Evolutionary conservation across 2,329 filamentous ascomycete genomes (phyloP), one percentile per base, ranked within the genome.

Genomic region (Juglanconis sp.): DNA sequence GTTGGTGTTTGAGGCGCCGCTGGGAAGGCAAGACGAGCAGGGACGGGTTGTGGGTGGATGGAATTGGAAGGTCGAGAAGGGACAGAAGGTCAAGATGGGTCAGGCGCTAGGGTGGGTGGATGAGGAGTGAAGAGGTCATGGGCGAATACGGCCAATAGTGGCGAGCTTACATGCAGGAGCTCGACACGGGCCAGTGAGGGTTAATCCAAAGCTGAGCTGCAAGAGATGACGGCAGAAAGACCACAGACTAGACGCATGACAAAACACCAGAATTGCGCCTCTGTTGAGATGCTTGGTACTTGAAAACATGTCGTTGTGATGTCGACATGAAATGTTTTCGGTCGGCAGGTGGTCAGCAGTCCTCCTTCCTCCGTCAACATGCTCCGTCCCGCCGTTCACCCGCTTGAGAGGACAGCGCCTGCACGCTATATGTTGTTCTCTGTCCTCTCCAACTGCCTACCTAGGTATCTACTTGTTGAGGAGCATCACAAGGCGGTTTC

Each of bases 1-100:
- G 44, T 80, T 99, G 56, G 92, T 99, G 0, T 99, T 99, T 71
- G 96, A 99, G 76, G 95, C 95, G 11, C 95, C 95, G 0, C 85
- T 87, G 57, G 84, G 86, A 1, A 87, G 84, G 73, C 80, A 79
- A 59, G 76, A 74, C 7, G 78, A 77, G 36, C 80, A 78, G 24
- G 80, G 79, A 1, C 77, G 81, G 55, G 77, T 82, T 57, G 53
- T 31, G 30, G 85, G 83, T 13, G 92, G 92, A 0, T 98, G 92
- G 84, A 84, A 81, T 63, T 99, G 95, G 94, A 82, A 81, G 34
- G 89, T 98, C 53, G 86, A 94, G 70, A 92, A 92, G 75, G 95
- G 94, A 0, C 90, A 94, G 78, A 90, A 82, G 68, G 86, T 99
- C 63, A 92, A 92, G 78, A 89, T 98, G 77, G 95, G 95, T 3